Evolutionary conservation across 371 early-diverging fungal genomes (phyloP), one percentile per base, ranked within the genome.

Genomic region (Catenaria anguillulae): DNA sequence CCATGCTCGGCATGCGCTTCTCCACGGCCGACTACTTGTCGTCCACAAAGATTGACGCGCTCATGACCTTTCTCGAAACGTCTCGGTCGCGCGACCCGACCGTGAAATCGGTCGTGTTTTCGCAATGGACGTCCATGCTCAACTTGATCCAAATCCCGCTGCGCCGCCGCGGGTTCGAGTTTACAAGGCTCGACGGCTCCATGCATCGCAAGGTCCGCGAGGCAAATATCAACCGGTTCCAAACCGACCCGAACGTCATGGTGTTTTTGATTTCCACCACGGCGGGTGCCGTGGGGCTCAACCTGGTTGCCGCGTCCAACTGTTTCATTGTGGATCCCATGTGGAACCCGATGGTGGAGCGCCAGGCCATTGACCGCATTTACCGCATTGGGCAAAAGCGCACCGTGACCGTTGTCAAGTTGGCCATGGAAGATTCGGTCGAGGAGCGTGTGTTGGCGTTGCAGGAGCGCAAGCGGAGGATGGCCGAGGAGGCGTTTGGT

Each of bases 151-250:
- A 50, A 6, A 33, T 45, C 29, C 63, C 42, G 40, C 55, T 65
- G 24, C 42, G 48, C 15, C 21, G 8, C 12, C 33, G 15, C 31
- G 62, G 56, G 40, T 55, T 65, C 31, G 33, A 23, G 55, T 63
- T 56, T 36, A 60, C 58, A 29, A 40, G 65, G 29, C 56, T 65
- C 15, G 65, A 65, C 23, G 65, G 65, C 40, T 56, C 56, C 21
- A 64, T 65, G 65, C 12, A 8, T 31, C 64, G 65, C 6, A 40
- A 4, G 12, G 55, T 23, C 37, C 48, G 65, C 36, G 37, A 65
- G 37, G 64, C 26, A 21, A 48, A 67, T 36, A 58, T 58, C 31
- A 17, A 12, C 40, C 8, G 8, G 24, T 58, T 58, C 43, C 24
- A 33, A 36, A 33, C 36, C 26, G 58, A 58, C 31, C 33, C 33